Evolutionary conservation across 1,284 basidiomycete species (phyloP).

Genomic region (Paramarasmius palmivorus): DNA sequence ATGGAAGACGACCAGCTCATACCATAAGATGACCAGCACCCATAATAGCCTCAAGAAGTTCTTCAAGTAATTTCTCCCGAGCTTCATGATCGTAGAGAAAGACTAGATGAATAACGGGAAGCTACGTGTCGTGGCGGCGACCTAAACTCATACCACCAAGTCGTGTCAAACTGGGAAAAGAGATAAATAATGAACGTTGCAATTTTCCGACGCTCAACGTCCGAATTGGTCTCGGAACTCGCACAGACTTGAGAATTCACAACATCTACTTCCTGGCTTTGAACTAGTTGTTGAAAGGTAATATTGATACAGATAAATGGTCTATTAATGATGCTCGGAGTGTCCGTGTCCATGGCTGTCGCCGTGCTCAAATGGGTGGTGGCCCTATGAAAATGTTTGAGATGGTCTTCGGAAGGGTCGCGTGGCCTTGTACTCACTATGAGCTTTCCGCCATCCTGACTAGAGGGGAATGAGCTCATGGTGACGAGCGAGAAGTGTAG

Average conservation of each 20-base stretch:
- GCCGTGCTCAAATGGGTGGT: constrained; percentile 60
- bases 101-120: neutral
- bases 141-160: too few relatives aligned
- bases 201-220: too few relatives aligned
- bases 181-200: too few relatives aligned
- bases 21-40: constrained; percentile 65
- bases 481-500: constrained; percentile 3
- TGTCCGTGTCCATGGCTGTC: constrained; percentile 51
- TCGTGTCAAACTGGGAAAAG: too few relatives aligned
- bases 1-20: constrained; percentile 66
- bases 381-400: constrained; percentile 40
- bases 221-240: too few relatives aligned
- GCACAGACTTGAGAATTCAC: too few relatives aligned
- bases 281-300: neutral
- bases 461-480: constrained; percentile 26
- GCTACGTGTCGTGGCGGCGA: too few relatives aligned
- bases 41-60: constrained; percentile 49
- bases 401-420: constrained; percentile 12
- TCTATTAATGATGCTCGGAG: constrained; percentile 26
- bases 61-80: constrained; percentile 23
- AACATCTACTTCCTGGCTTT: too few relatives aligned
- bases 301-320: constrained; percentile 8
- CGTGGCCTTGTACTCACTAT: constrained; percentile 43
- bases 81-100: constrained; percentile 6
- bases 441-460: constrained; percentile 75